Conservation (phyloP, 208 protist genomes). For the Leishmania braziliensis region DNA sequence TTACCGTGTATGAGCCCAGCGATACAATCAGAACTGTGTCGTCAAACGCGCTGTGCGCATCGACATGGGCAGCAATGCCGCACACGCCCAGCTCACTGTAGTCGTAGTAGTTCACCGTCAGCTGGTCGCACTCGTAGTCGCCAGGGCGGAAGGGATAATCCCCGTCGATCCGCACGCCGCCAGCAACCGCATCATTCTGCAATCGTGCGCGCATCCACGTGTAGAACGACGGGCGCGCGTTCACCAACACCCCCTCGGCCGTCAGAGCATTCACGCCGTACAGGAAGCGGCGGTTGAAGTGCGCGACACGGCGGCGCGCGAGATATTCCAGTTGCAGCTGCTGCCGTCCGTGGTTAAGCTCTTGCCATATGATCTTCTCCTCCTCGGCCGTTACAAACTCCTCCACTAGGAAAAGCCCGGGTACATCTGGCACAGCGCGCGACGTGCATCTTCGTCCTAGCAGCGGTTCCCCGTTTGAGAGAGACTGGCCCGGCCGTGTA, state of each 20-base stretch:
- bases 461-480: not conserved
- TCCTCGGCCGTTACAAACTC: slow-evolving; percentile 69
- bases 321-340: slow-evolving; percentile 51
- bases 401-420: slow-evolving; percentile 55
- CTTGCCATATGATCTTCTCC: slow-evolving; percentile 50
- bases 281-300: slow-evolving; percentile 84
- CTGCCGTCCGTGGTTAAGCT: slow-evolving; percentile 34
- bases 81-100: slow-evolving; percentile 43
- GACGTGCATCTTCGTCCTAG: slow-evolving; percentile 20
- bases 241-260: slow-evolving; percentile 49
- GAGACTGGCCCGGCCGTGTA: not conserved
- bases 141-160: slow-evolving; percentile 33
- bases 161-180: slow-evolving; percentile 29
- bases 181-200: slow-evolving; percentile 24
- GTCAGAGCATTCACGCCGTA: slow-evolving; percentile 72
- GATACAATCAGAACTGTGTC: slow-evolving; percentile 68
- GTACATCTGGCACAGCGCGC: slow-evolving; percentile 31
- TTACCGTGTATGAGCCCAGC: slow-evolving; percentile 81
- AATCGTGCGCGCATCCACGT: slow-evolving; percentile 62
- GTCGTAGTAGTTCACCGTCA: slow-evolving; percentile 87
- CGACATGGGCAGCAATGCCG: slow-evolving; percentile 79
- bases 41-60: slow-evolving; percentile 67
- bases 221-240: slow-evolving; percentile 65
- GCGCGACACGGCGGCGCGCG: slow-evolving; percentile 62
- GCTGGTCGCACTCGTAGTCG: slow-evolving; percentile 57